Conservation (phyloP, 2,329 filamentous ascomycete species). For the Hypoxylon sp. region DNA sequence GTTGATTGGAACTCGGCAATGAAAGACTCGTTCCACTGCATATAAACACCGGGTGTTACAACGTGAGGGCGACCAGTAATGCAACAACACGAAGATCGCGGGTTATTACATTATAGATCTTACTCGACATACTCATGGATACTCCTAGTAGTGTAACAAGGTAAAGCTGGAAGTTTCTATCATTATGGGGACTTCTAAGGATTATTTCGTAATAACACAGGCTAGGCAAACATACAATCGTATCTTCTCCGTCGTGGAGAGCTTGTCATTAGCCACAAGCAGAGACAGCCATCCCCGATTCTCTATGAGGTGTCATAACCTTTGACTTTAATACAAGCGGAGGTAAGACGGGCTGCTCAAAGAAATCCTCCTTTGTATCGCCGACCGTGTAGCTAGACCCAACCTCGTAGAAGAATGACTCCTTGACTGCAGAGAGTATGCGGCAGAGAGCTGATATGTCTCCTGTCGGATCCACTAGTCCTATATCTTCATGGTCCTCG, state of each 20-base stretch:
- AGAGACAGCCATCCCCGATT: conserved; percentile 4
- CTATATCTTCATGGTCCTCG: conserved; percentile 40
- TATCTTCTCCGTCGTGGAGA: neutral
- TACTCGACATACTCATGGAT: neutral
- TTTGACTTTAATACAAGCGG: conserved; percentile 53
- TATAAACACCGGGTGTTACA: neutral
- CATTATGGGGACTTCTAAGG: conserved; percentile 19
- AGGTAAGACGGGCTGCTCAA: conserved; percentile 47
- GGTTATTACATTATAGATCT: neutral
- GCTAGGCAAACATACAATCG: conserved; percentile 17
- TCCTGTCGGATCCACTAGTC: conserved; percentile 45
- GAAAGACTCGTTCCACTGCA: neutral
- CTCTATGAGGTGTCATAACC: conserved; percentile 20
- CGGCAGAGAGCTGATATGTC: conserved; percentile 45
- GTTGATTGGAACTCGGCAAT: neutral
- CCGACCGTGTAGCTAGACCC: conserved; percentile 48
- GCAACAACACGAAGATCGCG: neutral
- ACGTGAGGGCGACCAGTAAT: neutral
- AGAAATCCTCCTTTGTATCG: conserved; percentile 42
- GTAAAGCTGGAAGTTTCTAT: conserved; percentile 16
- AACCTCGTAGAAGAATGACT: conserved; percentile 53
- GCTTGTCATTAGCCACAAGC: conserved; percentile 12
- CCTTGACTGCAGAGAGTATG: conserved; percentile 51
- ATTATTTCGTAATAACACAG: conserved; percentile 18
- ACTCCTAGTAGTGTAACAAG: neutral